Conservation (phyloP, 1,284 basidiomycete species). For the Ustilago xerochloae region DNA sequence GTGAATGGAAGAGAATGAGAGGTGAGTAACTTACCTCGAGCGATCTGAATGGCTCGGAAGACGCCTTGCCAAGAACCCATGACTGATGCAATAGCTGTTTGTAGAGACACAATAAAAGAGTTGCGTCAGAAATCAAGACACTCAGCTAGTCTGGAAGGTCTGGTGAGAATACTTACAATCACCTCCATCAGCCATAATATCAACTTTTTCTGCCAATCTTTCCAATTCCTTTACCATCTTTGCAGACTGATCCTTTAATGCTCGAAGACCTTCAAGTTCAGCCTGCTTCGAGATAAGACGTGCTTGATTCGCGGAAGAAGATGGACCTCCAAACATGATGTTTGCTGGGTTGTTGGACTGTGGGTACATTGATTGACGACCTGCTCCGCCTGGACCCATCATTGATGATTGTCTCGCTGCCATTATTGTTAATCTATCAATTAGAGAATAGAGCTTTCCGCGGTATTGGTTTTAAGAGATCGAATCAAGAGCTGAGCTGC, state of each 20-base stretch:
- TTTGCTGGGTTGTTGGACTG: conserved; percentile 21
- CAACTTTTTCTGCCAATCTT: conserved; percentile 56
- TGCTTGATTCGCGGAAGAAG: conserved; percentile 46
- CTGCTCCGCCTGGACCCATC: conserved; percentile 20
- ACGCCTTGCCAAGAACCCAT: conserved; percentile 65
- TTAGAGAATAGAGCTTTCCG: neutral
- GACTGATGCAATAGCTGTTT: conserved; percentile 61
- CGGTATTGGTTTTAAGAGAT: too few species aligned
- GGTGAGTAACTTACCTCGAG: conserved; percentile 45
- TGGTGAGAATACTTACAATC: conserved; percentile 42
- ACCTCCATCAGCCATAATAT: conserved; percentile 61
- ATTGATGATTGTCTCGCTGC: conserved; percentile 34
- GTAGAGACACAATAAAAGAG: neutral
- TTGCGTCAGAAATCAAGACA: neutral
- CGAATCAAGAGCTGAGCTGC: neutral
- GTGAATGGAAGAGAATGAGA: neutral
- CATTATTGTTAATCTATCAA: conserved; percentile 9
- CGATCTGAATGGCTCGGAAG: conserved; percentile 65
- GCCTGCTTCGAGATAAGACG: conserved; percentile 60
- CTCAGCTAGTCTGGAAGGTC: too few species aligned
- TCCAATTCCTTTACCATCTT: conserved; percentile 60
- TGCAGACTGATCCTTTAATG: conserved; percentile 60
- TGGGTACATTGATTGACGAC: conserved; percentile 43
- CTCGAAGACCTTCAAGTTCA: conserved; percentile 60
- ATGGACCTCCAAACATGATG: conserved; percentile 45